These are phyloP conservation scores for Tillandsia fasciculata DNA, from an alignment of 176 grass and related monocot species.

Conservation along the genomic window DNA sequence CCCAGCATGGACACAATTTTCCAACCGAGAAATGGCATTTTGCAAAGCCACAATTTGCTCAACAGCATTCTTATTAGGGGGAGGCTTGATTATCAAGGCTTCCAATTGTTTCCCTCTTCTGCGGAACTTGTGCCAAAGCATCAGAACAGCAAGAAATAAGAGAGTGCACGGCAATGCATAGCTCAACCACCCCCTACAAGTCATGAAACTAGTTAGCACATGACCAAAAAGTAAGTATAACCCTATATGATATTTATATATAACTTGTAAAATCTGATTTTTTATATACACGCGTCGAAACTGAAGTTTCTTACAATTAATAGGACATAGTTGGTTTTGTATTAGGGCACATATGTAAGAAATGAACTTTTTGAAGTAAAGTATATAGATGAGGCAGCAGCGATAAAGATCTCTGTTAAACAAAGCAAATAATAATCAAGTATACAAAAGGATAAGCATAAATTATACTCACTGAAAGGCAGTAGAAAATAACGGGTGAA, in stretches of 20 bases:
- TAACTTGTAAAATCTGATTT: too few species aligned
- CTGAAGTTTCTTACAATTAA: background rate
- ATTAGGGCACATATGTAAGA: too few species aligned
- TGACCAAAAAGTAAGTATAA: background rate
- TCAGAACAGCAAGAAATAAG: conserved; percentile 39
- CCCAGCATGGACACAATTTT: conserved; percentile 53
- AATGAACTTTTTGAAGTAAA: too few species aligned
- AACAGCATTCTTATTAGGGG: conserved; percentile 46
- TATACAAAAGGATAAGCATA: too few species aligned
- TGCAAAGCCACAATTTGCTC: conserved; percentile 73
- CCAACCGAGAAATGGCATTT: conserved; percentile 61
- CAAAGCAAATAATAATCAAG: too few species aligned
- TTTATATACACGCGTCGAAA: too few species aligned
- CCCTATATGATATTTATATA: too few species aligned
- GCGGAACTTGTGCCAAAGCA: conserved; percentile 62
- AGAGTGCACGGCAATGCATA: conserved; percentile 51
- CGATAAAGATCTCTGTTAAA: too few species aligned
- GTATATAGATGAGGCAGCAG: too few species aligned
- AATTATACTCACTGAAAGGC: too few species aligned
- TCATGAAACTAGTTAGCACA: background rate
- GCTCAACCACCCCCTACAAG: conserved; percentile 54
- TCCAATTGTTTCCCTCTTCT: conserved; percentile 33
- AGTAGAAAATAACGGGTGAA: background rate
- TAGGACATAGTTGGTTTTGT: too few species aligned
- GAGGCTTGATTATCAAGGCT: conserved; percentile 54